Conservation (phyloP, 192 early-diverging fungal species). For the Coemansia sp. region DNA sequence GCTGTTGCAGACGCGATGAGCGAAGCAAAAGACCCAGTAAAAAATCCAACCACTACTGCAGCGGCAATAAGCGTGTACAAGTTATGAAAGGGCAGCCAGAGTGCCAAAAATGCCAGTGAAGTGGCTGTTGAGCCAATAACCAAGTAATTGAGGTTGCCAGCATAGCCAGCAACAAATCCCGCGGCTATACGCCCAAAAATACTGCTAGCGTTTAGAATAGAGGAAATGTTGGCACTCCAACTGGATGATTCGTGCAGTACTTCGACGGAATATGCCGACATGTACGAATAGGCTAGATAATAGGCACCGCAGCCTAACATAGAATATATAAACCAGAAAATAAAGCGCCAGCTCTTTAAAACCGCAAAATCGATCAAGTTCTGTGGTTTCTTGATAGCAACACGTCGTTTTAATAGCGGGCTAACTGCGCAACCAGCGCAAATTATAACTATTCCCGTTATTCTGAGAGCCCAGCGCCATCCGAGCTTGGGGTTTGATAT, state of each 20-base stretch:
- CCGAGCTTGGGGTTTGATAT: constrained; percentile 55
- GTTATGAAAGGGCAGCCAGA: constrained; percentile 36
- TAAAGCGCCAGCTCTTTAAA: constrained; percentile 20
- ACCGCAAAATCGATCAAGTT: constrained; percentile 18
- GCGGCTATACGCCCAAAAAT: constrained; percentile 25
- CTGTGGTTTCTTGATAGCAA: constrained; percentile 10
- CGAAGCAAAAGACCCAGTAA: constrained; percentile 19
- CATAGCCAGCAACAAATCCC: constrained; percentile 17
- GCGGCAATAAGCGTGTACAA: constrained; percentile 12
- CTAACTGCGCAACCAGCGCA: background rate
- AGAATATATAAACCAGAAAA: constrained; percentile 16
- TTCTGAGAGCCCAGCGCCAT: constrained; percentile 65
- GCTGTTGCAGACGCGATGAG: constrained; percentile 24
- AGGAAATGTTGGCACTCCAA: constrained; percentile 37
- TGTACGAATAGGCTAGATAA: constrained; percentile 20
- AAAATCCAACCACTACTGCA: constrained; percentile 26
- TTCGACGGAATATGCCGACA: constrained; percentile 28
- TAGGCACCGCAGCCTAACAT: constrained; percentile 21
- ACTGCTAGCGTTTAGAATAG: constrained; percentile 32
- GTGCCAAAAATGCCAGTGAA: constrained; percentile 14
- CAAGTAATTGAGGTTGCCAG: constrained; percentile 26
- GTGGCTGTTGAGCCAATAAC: constrained; percentile 3
- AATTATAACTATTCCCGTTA: constrained; percentile 58
- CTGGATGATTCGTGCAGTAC: background rate
- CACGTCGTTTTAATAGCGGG: constrained; percentile 23